Evolutionary conservation across 306 rosid genomes (phyloP), one percentile per base, ranked within the genome.

Genomic region (Rosa chinensis): DNA sequence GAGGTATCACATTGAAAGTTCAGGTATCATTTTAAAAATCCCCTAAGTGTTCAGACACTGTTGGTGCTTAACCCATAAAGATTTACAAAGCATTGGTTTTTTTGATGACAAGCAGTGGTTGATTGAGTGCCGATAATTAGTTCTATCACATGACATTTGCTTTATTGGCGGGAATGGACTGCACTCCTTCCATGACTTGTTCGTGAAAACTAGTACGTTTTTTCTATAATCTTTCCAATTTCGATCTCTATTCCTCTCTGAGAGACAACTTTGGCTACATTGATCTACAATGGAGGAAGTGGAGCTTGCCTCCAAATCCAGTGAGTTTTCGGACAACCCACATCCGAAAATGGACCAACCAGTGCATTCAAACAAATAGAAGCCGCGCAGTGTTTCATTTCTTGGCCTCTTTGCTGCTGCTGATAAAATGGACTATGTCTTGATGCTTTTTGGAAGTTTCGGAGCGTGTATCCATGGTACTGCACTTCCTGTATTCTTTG

Each of bases 401-500:
- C 78, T 86, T 50, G 87, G 94, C 11, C 82, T 93, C 52, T 91
- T 91, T 73, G 56, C 85, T 50, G 88, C 87, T 6, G 98, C 97
- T 74, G 98, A 91, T 78, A 28, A 71, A 64, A 11, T 78, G 10
- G 98, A 93, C 77, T 91, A 12, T 81, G 80, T 88, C 8, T 81
- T 91, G 21, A 93, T 93, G 94, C 82, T 91, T 59, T 74, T 93
- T 2, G 97, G 97, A 43, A 91, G 90, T 69, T 56, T 85, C 13
- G 98, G 92, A 40, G 89, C 97, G 0, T 89, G 75, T 66, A 72
- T 88, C 56, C 98, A 91, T 64, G 97, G 97, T 1, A 88, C 92
- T 13, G 91, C 92, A 25, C 93, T 93, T 81, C 98, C 97, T 73
- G 83, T 91, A 2, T 93, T 90, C 92, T 93, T 93, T 72, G 64